Conservation (phyloP, 768 basidiomycete genomes). For the Lactifluus hygrophoroides region DNA sequence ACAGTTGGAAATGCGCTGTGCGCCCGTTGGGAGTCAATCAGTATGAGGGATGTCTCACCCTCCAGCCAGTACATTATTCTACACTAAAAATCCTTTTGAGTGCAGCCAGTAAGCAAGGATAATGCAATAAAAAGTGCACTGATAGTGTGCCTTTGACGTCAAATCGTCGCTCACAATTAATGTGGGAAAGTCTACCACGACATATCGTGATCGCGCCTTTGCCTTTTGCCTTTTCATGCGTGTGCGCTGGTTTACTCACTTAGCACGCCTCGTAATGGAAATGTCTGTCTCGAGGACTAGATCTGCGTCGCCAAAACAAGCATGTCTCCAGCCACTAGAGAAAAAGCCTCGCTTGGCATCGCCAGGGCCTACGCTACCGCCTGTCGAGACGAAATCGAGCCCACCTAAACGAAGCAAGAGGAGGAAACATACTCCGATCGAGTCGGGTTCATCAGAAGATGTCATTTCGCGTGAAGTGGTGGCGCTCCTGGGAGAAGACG, state of each 20-base stretch:
- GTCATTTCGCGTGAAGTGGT: slow-evolving; percentile 67
- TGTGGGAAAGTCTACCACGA: too few species aligned
- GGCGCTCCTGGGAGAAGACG: slow-evolving; percentile 52
- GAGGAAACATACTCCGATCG: slow-evolving; percentile 36
- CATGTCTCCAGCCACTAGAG: slow-evolving; percentile 19
- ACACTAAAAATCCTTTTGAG: too few species aligned
- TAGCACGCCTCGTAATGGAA: background rate
- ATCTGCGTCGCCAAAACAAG: background rate
- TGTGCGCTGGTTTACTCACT: background rate
- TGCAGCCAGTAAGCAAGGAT: too few species aligned
- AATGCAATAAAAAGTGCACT: too few species aligned
- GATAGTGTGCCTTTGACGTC: too few species aligned
- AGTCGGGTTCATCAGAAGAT: slow-evolving; percentile 63
- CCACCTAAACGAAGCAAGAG: slow-evolving; percentile 26
- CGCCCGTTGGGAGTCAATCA: too few species aligned
- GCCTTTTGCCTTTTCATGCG: too few species aligned
- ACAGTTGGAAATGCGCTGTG: too few species aligned
- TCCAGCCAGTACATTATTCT: too few species aligned
- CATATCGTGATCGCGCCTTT: too few species aligned
- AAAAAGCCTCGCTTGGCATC: slow-evolving; percentile 28
- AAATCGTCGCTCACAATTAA: too few species aligned
- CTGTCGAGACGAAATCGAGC: slow-evolving; percentile 4
- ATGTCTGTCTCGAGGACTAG: background rate
- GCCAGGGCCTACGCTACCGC: background rate
- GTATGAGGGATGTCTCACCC: too few species aligned